A percentile compares a stretch with the other conserved stretches of the same genome.
These are phyloP conservation scores for Boletus rubescentipes DNA, from an alignment of 768 basidiomycete genomes.

Conservation along the genomic window DNA sequence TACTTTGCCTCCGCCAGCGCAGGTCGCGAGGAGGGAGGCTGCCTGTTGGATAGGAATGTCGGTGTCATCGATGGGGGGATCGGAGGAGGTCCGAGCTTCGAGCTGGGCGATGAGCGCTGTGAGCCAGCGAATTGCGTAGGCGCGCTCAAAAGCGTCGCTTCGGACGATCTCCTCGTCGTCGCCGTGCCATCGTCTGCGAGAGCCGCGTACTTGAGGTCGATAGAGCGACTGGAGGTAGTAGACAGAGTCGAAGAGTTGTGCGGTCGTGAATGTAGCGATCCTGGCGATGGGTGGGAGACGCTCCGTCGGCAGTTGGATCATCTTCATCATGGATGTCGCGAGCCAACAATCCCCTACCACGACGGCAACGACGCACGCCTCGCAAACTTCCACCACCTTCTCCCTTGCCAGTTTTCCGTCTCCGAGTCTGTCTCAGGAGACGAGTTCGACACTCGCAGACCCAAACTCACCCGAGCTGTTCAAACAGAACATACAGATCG, in stretches of 20 bases:
- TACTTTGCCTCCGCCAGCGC: conserved; percentile 61
- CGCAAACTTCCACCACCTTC: conserved; percentile 18
- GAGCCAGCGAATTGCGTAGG: conserved; percentile 72
- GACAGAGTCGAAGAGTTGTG: conserved; percentile 46
- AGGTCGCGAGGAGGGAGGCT: conserved; percentile 61
- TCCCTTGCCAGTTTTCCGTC: conserved; percentile 20
- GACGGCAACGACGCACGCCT: conserved; percentile 3
- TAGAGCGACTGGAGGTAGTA: conserved; percentile 54
- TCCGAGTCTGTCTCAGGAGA: conserved; percentile 34
- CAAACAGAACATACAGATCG: conserved; percentile 52
- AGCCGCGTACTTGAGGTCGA: conserved; percentile 62
- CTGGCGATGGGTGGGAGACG: conserved; percentile 52
- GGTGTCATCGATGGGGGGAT: conserved; percentile 2
- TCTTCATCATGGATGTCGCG: conserved; percentile 6
- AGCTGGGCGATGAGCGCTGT: conserved; percentile 55
- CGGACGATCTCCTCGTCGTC: conserved; percentile 32
- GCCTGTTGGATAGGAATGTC: conserved; percentile 51
- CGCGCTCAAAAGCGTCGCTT: conserved; percentile 66
- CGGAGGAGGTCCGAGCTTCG: conserved; percentile 1
- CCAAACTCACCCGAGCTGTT: conserved; percentile 62
- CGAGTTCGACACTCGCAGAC: conserved; percentile 35
- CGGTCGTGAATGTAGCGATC: conserved; percentile 36
- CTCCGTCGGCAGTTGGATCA: conserved; percentile 47
- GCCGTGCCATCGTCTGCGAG: conserved; percentile 40
- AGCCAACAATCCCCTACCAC: conserved; percentile 12